phyloP scores from a whole-genome alignment of 495 filamentous ascomycete genomes.

The Hapsidospora chrysogenum region DNA sequence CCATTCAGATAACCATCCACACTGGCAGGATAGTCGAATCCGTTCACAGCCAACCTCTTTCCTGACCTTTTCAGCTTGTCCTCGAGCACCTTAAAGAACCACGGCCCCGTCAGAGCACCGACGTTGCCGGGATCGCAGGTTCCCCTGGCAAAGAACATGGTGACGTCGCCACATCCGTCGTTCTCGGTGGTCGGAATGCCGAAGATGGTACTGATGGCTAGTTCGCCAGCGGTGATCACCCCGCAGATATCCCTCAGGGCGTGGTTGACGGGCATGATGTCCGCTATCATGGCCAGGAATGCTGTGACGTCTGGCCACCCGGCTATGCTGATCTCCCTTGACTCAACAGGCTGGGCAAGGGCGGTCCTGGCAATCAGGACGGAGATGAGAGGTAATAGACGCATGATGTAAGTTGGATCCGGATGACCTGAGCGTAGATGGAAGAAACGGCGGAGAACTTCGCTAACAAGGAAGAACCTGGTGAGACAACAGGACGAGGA shows the following conservation, averaged over 20 bases:
- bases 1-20: background rate
- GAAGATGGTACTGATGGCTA: background rate
- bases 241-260: background rate
- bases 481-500: too few relatives aligned
- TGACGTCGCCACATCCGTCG: slow-evolving; percentile 8
- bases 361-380: background rate
- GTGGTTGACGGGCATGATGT: background rate
- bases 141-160: slow-evolving; percentile 32
- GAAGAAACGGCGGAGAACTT: too few relatives aligned
- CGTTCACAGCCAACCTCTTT: background rate
- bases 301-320: background rate
- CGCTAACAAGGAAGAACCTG: too few relatives aligned
- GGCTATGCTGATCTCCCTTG: background rate
- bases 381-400: background rate
- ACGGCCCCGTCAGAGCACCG: slow-evolving; percentile 26
- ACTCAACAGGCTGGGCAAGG: background rate
- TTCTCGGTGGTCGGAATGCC: background rate
- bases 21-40: background rate
- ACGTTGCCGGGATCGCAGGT: slow-evolving; percentile 29
- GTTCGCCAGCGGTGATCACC: background rate
- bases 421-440: too few relatives aligned
- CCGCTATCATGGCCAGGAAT: background rate
- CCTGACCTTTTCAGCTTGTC: background rate
- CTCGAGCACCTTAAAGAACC: slow-evolving; percentile 21
- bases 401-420: background rate